phyloP scores from a whole-genome alignment of 805 yeast genomes.

The Candida nanaspora region DNA sequence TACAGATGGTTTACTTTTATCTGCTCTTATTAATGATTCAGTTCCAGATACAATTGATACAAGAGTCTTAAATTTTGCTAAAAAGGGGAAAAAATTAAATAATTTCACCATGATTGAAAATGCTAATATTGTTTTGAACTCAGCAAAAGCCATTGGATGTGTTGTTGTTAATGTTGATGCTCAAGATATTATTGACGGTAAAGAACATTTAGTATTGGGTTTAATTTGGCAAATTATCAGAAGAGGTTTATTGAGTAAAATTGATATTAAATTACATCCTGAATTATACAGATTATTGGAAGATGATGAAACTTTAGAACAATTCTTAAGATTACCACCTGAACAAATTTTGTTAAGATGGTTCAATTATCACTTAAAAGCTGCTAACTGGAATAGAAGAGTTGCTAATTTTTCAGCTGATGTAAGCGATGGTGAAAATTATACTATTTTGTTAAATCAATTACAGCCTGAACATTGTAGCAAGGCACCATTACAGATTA shows the following conservation, averaged over 20 bases:
- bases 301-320: conserved; percentile 96
- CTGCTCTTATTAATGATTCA: conserved; percentile 92
- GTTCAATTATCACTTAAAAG: conserved; percentile 94
- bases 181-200: conserved; percentile 89
- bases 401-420: conserved; percentile 84
- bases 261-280: conserved; percentile 93
- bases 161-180: conserved; percentile 96
- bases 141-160: conserved; percentile 98
- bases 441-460: conserved; percentile 83
- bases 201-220: conserved; percentile 86
- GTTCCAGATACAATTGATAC: conserved; percentile 98
- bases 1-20: conserved; percentile 87
- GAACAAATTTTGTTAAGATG: conserved; percentile 95
- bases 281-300: conserved; percentile 91
- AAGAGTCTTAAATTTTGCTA: conserved; percentile 88
- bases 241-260: conserved; percentile 89
- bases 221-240: conserved; percentile 96
- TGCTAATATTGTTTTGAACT: conserved; percentile 94
- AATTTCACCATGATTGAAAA: conserved; percentile 95
- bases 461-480: conserved; percentile 81
- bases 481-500: conserved; percentile 70
- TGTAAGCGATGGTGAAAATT: conserved; percentile 91
- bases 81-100: conserved; percentile 72
- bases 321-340: conserved; percentile 92
- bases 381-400: conserved; percentile 83